Base-by-base conservation (phyloP, 2,329 filamentous ascomycete species). In the Fusarium falciforme region DNA sequence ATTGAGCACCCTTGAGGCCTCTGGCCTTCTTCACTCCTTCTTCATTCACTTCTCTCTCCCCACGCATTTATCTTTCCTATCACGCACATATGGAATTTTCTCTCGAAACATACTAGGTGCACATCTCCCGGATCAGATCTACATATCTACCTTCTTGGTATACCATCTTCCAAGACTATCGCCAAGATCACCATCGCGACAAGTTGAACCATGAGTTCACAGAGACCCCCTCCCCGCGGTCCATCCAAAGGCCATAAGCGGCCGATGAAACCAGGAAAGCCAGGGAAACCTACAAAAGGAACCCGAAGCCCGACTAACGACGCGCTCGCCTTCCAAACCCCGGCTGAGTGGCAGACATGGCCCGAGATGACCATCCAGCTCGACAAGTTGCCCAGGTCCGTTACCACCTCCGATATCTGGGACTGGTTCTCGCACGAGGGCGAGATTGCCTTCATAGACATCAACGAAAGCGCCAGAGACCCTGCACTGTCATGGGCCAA, bases 371-470 rank as follows among this genome's bases (percentile, higher is more conserved):
- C 64, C 5, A 64, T 86, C 17, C 68, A 72, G 4, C 42, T 87
- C 2, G 76, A 76, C 7, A 68, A 72, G 6, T 68, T 89, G 6
- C 83, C 85, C 0, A 12, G 36, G 0, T 75, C 80, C 9, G 79
- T 83, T 0, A 85, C 82, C 0, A 82, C 84, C 0, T 80, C 78
- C 29, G 81, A 87, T 17, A 77, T 94, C 2, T 90, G 87, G 79
- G 77, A 83, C 3, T 85, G 85, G 20, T 89, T 94, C 70, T 79
- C 82, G 2, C 68, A 75, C 0, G 83, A 90, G 67, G 91, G 91
- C 1, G 82, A 82, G 7, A 85, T 94, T 14, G 81, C 80, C 4
- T 87, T 82, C 38, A 88, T 93, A 38, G 89, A 92, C 16, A 83
- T 93, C 2, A 87, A 84, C 11, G 72, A 75, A 5, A 31, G 62